phyloP scores from a whole-genome alignment of 768 basidiomycete genomes.

The Antrodiella citrinella region DNA sequence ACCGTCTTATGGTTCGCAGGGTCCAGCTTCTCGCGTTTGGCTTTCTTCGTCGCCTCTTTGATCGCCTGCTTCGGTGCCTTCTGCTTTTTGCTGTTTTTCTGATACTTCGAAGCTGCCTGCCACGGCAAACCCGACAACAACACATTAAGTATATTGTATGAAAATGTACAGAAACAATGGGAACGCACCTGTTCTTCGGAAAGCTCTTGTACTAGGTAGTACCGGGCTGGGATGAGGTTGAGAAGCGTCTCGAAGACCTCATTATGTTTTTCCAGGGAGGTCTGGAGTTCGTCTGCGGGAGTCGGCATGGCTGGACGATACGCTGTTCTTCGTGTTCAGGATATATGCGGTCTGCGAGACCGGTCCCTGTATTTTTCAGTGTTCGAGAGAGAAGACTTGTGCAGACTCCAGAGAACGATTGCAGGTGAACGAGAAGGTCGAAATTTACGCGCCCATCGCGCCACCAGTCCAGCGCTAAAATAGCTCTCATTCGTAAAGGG shows the following conservation, averaged over 20 bases:
- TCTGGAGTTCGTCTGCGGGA: constrained; percentile 36
- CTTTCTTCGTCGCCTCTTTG: constrained; percentile 85
- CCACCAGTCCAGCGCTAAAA: too few species aligned
- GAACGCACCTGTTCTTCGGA: constrained; percentile 54
- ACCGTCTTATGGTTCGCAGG: constrained; percentile 81
- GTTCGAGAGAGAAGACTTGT: too few species aligned
- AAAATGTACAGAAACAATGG: neutral
- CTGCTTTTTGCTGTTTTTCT: constrained; percentile 79
- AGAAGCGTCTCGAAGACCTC: constrained; percentile 77
- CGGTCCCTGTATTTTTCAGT: too few species aligned
- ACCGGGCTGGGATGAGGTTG: constrained; percentile 81
- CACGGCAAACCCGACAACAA: neutral
- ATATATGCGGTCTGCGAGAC: too few species aligned
- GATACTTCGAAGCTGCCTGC: constrained; percentile 59
- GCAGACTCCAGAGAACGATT: too few species aligned
- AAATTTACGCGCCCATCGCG: too few species aligned
- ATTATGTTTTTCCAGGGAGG: constrained; percentile 79
- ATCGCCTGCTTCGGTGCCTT: constrained; percentile 75
- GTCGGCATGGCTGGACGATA: constrained; percentile 38
- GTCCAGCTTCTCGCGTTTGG: constrained; percentile 89
- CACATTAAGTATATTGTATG: neutral
- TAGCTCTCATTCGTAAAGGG: too few species aligned
- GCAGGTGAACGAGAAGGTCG: too few species aligned
- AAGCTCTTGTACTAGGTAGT: constrained; percentile 69
- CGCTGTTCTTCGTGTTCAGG: too few species aligned